Evolutionary conservation across 345 rosid species (phyloP), one percentile per base, ranked within the genome.

Genomic region (Eucalyptus viminalis): DNA sequence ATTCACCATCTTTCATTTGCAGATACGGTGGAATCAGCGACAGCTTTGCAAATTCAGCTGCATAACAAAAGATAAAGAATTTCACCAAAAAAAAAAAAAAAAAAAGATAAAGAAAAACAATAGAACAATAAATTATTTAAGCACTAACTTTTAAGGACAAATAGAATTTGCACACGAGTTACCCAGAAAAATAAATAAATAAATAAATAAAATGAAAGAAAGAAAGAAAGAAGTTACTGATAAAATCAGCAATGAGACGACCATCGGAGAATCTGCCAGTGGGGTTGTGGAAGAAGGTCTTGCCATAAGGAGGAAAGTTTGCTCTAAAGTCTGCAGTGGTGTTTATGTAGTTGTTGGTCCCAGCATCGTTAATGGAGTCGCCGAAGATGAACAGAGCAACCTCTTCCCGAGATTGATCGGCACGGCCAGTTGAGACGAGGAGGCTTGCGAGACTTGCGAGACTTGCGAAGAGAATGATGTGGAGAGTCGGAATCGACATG

Each of bases 201-300:
- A 13, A 11, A 47, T 11, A 47, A 49, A 49, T 49, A 49, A 49
- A 49, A 49, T 2, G 17, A 51, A 51, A 51, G 3, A 1, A 51
- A 3, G 21, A 76, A 88, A 16, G 21, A 19, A 88, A 4, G 9
- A 53, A 53, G 56, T 44, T 88, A 94, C 96, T 94, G 1, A 94
- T 91, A 56, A 94, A 94, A 90, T 94, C 95, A 1, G 94, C 90
- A 88, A 94, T 91, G 5, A 94, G 37, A 34, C 94, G 92, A 11
- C 95, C 97, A 44, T 94, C 93, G 2, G 92, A 92, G 49, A 87
- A 89, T 87, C 95, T 94, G 2, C 95, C 95, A 7, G 95, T 93
- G 2, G 95, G 92, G 24, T 86, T 87, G 34, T 90, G 89, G 90
- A 94, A 92, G 88, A 92, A 92, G 34, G 92, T 91, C 49, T 93